These are phyloP conservation scores for Epichloe baconii DNA, from an alignment of 2,329 filamentous ascomycete genomes.

Conservation along the genomic window DNA sequence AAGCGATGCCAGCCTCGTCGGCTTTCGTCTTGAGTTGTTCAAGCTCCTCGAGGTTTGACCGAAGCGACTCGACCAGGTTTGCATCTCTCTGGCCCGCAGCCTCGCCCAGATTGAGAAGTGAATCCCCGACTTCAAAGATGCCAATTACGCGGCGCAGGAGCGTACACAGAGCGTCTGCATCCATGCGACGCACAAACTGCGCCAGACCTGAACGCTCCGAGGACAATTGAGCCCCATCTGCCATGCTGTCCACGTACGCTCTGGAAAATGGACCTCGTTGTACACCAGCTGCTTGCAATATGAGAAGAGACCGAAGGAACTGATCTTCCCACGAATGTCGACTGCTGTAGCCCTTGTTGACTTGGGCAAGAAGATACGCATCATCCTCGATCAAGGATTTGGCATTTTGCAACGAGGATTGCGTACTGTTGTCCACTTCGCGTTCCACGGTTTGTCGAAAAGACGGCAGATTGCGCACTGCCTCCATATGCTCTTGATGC, in stretches of 20 bases:
- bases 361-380: constrained; percentile 33
- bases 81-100: constrained; percentile 19
- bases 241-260: constrained; percentile 49
- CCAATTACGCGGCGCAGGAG: constrained; percentile 16
- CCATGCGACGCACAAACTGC: constrained; percentile 45
- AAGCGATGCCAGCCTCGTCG: constrained; percentile 29
- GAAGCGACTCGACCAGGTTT: constrained; percentile 22
- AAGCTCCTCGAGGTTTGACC: constrained; percentile 31
- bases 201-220: constrained; percentile 38
- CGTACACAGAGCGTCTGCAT: constrained; percentile 16
- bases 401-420: constrained; percentile 29
- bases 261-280: constrained; percentile 31
- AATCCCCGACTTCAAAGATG: constrained; percentile 24
- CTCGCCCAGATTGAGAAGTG: constrained; percentile 20
- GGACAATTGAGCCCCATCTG: constrained; percentile 38
- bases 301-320: constrained; percentile 36
- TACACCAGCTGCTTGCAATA: constrained; percentile 27
- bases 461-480: constrained; percentile 54
- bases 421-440: constrained; percentile 28
- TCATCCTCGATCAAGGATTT: constrained; percentile 47
- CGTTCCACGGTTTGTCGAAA: constrained; percentile 45
- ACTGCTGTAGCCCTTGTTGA: constrained; percentile 19
- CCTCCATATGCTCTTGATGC: constrained; percentile 50
- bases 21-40: constrained; percentile 32
- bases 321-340: constrained; percentile 25